Evolutionary conservation across 2,329 filamentous ascomycete genomes (phyloP).

Genomic region (Pseudocercospora crystallina): DNA sequence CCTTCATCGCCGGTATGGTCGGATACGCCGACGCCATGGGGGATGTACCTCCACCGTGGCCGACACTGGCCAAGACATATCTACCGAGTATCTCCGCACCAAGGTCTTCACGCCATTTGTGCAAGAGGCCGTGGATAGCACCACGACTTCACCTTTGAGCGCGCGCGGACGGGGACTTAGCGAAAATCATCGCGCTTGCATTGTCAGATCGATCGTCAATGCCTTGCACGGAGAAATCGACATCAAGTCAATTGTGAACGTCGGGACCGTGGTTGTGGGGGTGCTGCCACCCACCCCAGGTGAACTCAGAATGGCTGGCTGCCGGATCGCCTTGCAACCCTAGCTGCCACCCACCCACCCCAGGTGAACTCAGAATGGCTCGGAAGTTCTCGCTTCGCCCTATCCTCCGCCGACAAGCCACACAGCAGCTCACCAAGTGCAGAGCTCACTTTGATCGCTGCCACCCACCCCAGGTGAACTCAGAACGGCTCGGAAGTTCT

Average conservation of each 20-base stretch:
- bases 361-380: conserved; percentile 14
- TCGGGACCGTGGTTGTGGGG: conserved; percentile 25
- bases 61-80: conserved; percentile 68
- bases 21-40: too few species aligned
- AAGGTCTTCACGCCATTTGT: conserved; percentile 63
- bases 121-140: conserved; percentile 65
- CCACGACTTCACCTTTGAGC: too few species aligned
- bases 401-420: conserved; percentile 31
- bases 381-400: conserved; percentile 23
- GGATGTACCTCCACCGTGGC: too few species aligned
- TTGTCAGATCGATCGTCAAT: conserved; percentile 61
- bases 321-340: too few species aligned
- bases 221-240: conserved; percentile 61
- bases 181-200: too few species aligned
- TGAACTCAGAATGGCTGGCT: too few species aligned
- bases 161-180: too few species aligned
- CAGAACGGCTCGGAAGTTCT: conserved; percentile 23
- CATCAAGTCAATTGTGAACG: conserved; percentile 40
- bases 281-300: too few species aligned
- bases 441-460: background rate
- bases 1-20: too few species aligned
- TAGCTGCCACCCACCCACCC: too few species aligned
- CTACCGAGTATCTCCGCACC: conserved; percentile 60
- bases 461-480: background rate
- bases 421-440: background rate